phyloP scores from a whole-genome alignment of 1,139 yeast genomes.

The Sugiyamaella paludigena region DNA sequence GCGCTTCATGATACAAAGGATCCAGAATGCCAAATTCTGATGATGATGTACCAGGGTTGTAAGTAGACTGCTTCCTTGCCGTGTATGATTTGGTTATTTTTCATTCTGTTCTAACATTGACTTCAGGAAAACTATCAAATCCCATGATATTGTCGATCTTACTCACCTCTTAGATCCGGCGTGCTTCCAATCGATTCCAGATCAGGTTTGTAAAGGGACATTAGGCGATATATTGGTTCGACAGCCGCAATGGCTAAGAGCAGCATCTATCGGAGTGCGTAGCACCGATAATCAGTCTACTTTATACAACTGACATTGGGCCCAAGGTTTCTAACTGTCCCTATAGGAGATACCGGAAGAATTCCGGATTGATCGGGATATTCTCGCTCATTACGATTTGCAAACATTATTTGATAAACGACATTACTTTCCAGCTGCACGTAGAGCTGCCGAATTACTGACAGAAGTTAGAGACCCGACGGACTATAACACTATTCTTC shows the following conservation, averaged over 20 bases:
- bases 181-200: constrained; percentile 27
- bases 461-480: constrained; percentile 11
- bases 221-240: neutral
- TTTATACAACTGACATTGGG: neutral
- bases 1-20: too few species aligned
- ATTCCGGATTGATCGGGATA: constrained; percentile 22
- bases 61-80: neutral
- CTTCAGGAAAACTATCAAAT: neutral
- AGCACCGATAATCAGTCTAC: neutral
- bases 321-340: constrained; percentile 13
- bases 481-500: constrained; percentile 21
- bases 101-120: neutral
- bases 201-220: constrained; percentile 15
- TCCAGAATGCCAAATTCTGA: too few species aligned
- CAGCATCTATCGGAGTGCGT: neutral
- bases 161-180: constrained; percentile 23
- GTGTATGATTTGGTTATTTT: neutral
- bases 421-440: constrained; percentile 29
- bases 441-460: constrained; percentile 23
- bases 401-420: constrained; percentile 21
- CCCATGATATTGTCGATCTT: constrained; percentile 10
- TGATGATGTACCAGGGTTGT: too few species aligned
- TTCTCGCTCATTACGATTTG: constrained; percentile 18
- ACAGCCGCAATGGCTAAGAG: too few species aligned
- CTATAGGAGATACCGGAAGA: constrained; percentile 21